Base-by-base conservation (phyloP, 2,329 filamentous ascomycete genomes). In the Blumeria hordei region DNA sequence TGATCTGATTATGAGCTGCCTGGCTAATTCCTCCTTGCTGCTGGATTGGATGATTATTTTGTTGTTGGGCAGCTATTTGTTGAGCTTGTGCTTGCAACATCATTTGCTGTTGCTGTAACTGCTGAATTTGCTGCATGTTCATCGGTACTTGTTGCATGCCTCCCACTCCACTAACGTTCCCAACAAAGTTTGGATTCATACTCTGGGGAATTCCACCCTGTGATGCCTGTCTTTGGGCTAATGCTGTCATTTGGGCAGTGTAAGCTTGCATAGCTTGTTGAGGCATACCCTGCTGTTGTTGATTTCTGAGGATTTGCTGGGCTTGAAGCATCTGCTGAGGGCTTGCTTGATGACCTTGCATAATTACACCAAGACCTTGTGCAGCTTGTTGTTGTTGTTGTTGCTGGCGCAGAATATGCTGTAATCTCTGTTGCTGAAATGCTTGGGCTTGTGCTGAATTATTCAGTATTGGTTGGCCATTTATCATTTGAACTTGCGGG, bases 401-500 rank as follows among this genome's bases (percentile, higher is more conserved):
- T 41, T 60, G 55, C 41, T 58, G 57, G 21, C 55, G 54, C 44
- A 60, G 49, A 35, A 64, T 62, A 44, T 65, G 63, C 59, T 62
- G 68, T 57, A 64, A 65, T 55, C 67, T 59, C 39, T 61, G 60
- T 44, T 61, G 60, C 56, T 60, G 60, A 43, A 61, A 58, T 33
- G 56, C 57, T 39, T 63, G 54, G 10, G 58, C 57, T 50, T 64
- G 61, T 51, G 62, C 59, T 71, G 73, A 57, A 35, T 60, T 60
- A 41, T 61, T 59, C 34, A 58, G 57, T 56, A 61, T 59, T n/a
- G 55, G 55, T 39, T 62, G 62, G 21, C 58, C 59, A 55, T 70
- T 71, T 57, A 71, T 71, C 69, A 78, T 74, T 65, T 77, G 71
- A 66, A 77, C 72, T 61, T 76, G 74, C 56, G 74, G 74, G 57